These are phyloP conservation scores for Magnaporthiopsis rhizophila DNA, from an alignment of 2,329 filamentous ascomycete species.

Conservation along the genomic window DNA sequence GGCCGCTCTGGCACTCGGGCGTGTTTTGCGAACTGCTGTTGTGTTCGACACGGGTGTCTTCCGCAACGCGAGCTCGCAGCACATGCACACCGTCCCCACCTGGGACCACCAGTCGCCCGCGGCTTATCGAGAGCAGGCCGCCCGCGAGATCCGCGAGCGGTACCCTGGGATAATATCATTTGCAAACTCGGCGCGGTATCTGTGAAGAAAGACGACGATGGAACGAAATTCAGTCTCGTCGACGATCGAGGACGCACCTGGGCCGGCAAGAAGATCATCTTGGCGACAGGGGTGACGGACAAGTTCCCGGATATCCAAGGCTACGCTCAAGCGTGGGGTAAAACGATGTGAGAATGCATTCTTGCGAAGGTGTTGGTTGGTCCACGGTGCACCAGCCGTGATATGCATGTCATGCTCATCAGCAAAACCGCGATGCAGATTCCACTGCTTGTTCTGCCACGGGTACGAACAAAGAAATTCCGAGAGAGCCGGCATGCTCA, in stretches of 20 bases:
- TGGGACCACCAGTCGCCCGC: slow-evolving; percentile 30
- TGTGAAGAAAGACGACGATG: slow-evolving; percentile 21
- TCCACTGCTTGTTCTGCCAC: slow-evolving; percentile 53
- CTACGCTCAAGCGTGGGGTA: slow-evolving; percentile 47
- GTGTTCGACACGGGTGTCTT: slow-evolving; percentile 43
- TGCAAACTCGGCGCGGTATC: slow-evolving; percentile 18
- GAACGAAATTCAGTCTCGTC: slow-evolving; percentile 23
- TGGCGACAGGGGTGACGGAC: slow-evolving; percentile 47
- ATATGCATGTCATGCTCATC: too few relatives aligned
- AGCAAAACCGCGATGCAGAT: slow-evolving; percentile 22
- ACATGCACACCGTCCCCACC: slow-evolving; percentile 39
- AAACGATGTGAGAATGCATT: slow-evolving; percentile 32
- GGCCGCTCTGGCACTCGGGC: slow-evolving; percentile 34
- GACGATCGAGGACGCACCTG: slow-evolving; percentile 36
- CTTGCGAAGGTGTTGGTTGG: neutral
- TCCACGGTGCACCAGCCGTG: too few relatives aligned
- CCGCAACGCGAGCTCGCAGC: slow-evolving; percentile 36
- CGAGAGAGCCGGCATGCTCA: slow-evolving; percentile 37
- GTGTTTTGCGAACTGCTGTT: slow-evolving; percentile 37
- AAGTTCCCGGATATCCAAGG: slow-evolving; percentile 42
- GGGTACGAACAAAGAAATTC: slow-evolving; percentile 48
- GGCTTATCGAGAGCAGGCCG: slow-evolving; percentile 25
- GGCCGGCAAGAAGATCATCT: slow-evolving; percentile 42
- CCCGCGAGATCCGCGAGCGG: slow-evolving; percentile 24
- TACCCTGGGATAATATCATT: slow-evolving; percentile 26